Evolutionary conservation across 139 green algal species (phyloP).

Genomic region (Marvania coccoides): DNA sequence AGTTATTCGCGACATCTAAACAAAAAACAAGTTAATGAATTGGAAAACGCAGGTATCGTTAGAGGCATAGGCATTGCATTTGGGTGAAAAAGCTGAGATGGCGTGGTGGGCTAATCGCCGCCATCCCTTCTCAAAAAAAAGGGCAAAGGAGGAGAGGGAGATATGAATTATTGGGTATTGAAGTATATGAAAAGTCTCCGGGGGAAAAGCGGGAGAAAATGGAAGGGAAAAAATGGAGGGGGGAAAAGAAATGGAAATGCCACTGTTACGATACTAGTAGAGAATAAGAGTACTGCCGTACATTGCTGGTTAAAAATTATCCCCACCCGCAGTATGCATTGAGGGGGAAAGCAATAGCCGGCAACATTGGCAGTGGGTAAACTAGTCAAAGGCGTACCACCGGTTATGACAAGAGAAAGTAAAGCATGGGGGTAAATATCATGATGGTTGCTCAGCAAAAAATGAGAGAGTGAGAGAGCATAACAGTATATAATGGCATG

Average conservation of each 20-base stretch:
- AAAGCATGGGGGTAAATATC: no score
- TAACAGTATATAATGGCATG: no score
- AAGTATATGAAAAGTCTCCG: neutral
- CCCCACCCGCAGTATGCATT: no score
- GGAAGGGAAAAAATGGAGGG: neutral
- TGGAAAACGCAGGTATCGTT: neutral
- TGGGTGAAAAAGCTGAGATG: neutral
- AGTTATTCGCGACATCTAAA: neutral
- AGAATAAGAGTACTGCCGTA: no score
- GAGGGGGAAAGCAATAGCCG: no score
- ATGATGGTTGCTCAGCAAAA: no score
- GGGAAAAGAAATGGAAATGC: slow-evolving; percentile 1
- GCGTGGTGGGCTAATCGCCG: neutral
- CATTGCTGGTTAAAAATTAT: no score
- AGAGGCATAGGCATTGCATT: neutral
- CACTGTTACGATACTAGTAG: no score
- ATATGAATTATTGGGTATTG: neutral
- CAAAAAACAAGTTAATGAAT: neutral
- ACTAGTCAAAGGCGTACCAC: no score
- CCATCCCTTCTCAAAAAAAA: neutral
- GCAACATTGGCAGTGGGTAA: no score
- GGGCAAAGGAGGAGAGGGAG: neutral
- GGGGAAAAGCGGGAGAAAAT: neutral
- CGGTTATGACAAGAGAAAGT: no score
- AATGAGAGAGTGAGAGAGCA: no score